Evolutionary conservation across 75 land plant genomes (phyloP), one percentile per base, ranked within the genome.

Genomic region (Azolla pinnata): DNA sequence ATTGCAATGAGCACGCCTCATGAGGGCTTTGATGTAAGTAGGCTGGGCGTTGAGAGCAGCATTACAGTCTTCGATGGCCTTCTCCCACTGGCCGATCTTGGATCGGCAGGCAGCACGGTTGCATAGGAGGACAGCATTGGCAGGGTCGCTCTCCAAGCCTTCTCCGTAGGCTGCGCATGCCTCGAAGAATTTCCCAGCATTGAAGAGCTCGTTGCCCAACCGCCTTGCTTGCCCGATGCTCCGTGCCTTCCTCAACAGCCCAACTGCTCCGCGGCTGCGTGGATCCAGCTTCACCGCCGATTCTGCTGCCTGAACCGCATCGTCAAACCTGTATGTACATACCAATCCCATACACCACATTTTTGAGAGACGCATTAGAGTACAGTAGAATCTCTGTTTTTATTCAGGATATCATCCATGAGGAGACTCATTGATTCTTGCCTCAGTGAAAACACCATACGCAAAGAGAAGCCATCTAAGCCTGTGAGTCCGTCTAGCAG

Each of bases 61-160:
- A 45, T 83, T 81, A 62, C 96, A 93, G 51, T 93, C 98, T 57
- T 81, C 90, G 20, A 88, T 59, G 24, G 90, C 77, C 27, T 56
- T 63, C 53, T 93, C 98, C 84, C 79, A 93, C 20, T 76, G 73
- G 4, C 83, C 85, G 63, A 85, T 75, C 70, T 83, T 88, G 23
- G 67, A 78, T 58, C 84, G 72, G 69, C 96, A 90, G 51, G 86
- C 87, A 14, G 98, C 98, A 60, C 96, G 76, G 57, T 93, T 93
- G 68, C 90, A 88, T 46, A 76, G 70, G 32, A 93, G 77, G 67
- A 93, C 75, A 26, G 90, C 62, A 63, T 85, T 93, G 20, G 57
- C 66, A 40, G 80, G 77, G 68, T 93, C 87, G 59, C 60, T 62
- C 33, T 72, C 78, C 23, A 93, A 79, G 7, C 98, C 98, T 62